A percentile compares a stretch with the other conserved stretches of the same genome.
Conservation (phyloP, 768 basidiomycete species). For the Omphalotus guepiniiformis region DNA sequence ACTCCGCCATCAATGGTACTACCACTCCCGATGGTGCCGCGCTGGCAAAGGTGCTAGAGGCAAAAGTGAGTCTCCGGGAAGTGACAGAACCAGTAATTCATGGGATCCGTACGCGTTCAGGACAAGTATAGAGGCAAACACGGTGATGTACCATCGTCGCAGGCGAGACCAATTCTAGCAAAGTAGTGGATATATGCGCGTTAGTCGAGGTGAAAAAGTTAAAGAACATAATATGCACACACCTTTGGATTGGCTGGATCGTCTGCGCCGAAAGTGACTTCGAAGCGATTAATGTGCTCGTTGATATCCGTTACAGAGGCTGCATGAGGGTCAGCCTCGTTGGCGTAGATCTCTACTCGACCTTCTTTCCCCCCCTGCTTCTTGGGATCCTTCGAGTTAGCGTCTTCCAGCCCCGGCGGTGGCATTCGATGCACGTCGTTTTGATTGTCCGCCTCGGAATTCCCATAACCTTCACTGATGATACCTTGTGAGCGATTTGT, state of each 20-base stretch:
- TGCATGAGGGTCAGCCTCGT: neutral
- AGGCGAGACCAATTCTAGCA: constrained; percentile 44
- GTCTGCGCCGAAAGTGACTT: constrained; percentile 29
- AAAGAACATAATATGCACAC: constrained; percentile 10
- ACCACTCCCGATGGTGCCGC: constrained; percentile 52
- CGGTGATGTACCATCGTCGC: constrained; percentile 47
- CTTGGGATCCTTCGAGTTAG: too few relatives aligned
- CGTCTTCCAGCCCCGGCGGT: too few relatives aligned
- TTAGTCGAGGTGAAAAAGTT: neutral
- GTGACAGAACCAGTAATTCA: neutral
- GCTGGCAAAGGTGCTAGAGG: constrained; percentile 51
- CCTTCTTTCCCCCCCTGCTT: neutral
- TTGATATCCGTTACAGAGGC: too few relatives aligned
- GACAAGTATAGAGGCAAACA: constrained; percentile 45
- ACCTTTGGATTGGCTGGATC: constrained; percentile 49
- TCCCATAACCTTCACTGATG: too few relatives aligned
- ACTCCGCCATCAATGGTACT: constrained; percentile 37
- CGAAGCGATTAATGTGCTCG: constrained; percentile 29
- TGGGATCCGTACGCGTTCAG: constrained; percentile 44
- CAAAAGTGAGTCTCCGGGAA: neutral
- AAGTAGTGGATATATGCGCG: neutral
- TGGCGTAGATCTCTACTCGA: neutral
- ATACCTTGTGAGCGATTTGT: too few relatives aligned
- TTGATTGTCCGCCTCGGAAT: too few relatives aligned
- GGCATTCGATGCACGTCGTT: too few relatives aligned